These are phyloP conservation scores for Aspergillus tanneri DNA, from an alignment of 2,329 filamentous ascomycete species.

Conservation along the genomic window DNA sequence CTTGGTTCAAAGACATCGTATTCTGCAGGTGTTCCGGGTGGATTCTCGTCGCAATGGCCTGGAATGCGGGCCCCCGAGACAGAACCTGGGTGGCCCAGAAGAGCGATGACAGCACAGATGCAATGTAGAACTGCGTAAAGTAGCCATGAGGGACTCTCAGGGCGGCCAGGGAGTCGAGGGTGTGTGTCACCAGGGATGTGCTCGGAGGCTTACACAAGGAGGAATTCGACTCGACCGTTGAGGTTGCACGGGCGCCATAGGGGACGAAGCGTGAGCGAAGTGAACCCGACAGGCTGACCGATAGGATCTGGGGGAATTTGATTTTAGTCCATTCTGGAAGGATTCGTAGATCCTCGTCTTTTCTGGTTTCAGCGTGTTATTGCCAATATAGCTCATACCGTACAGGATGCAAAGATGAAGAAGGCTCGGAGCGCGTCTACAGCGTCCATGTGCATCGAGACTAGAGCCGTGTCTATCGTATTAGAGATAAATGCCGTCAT, in stretches of 20 bases:
- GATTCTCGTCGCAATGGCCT: constrained; percentile 47
- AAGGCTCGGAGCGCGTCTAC: constrained; percentile 38
- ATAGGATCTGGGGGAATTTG: constrained; percentile 43
- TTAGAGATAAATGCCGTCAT: constrained; percentile 15
- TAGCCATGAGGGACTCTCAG: constrained; percentile 78
- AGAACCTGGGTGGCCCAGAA: constrained; percentile 72
- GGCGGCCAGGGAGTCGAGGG: constrained; percentile 53
- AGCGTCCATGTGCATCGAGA: constrained; percentile 29
- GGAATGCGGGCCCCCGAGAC: constrained; percentile 55
- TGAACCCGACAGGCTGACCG: constrained; percentile 51
- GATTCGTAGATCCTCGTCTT: constrained; percentile 3
- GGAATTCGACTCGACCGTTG: constrained; percentile 18
- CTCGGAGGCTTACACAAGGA: constrained; percentile 12
- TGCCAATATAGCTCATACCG: constrained; percentile 30
- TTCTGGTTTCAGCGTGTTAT: constrained; percentile 1
- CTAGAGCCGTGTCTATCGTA: constrained; percentile 16
- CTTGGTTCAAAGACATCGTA: constrained; percentile 62
- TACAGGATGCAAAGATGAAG: constrained; percentile 39
- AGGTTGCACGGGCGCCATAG: constrained; percentile 57
- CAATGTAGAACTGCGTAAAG: constrained; percentile 84
- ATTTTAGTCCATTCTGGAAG: constrained; percentile 19
- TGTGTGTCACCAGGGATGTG: constrained; percentile 13
- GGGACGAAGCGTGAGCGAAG: constrained; percentile 57
- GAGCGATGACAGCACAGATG: constrained; percentile 66
- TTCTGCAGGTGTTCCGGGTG: constrained; percentile 33